phyloP scores from a whole-genome alignment of 1,139 yeast species.

The Keqinozyma sinolaborantium region DNA sequence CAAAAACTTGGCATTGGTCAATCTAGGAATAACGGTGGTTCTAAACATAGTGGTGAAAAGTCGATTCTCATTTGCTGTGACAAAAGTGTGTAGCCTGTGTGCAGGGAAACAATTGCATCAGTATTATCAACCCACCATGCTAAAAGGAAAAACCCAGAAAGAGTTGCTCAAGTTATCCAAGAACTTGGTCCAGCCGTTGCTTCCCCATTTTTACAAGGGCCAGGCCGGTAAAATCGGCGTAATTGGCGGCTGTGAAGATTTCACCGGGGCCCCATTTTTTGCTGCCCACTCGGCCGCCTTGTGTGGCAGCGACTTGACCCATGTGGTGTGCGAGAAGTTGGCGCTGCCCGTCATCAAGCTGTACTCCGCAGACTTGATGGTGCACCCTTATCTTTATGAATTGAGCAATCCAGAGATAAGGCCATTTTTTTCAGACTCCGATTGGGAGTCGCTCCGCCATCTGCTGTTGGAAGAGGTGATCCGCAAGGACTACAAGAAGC shows the following conservation, averaged over 20 bases:
- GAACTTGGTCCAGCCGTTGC: slow-evolving; percentile 71
- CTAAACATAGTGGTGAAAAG: neutral
- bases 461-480: slow-evolving; percentile 19
- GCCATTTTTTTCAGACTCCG: slow-evolving; percentile 9
- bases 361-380: slow-evolving; percentile 93
- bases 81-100: neutral
- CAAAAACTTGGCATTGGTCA: slow-evolving; percentile 19
- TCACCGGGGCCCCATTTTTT: slow-evolving; percentile 95
- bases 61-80: neutral
- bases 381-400: slow-evolving; percentile 77
- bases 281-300: slow-evolving; percentile 81
- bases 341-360: slow-evolving; percentile 84
- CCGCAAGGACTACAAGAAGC: slow-evolving; percentile 11
- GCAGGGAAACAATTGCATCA: neutral
- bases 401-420: slow-evolving; percentile 17
- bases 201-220: slow-evolving; percentile 77
- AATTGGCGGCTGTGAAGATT: slow-evolving; percentile 92
- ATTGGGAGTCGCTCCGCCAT: slow-evolving; percentile 12
- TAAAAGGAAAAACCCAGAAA: slow-evolving; percentile 31
- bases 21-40: neutral
- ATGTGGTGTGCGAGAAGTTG: slow-evolving; percentile 71
- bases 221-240: slow-evolving; percentile 88
- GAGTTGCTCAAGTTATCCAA: slow-evolving; percentile 49
- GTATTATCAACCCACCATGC: slow-evolving; percentile 11
- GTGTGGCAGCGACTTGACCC: slow-evolving; percentile 86